Conservation (phyloP, 805 yeast genomes). For the Cyberlindnera subsufficiens region DNA sequence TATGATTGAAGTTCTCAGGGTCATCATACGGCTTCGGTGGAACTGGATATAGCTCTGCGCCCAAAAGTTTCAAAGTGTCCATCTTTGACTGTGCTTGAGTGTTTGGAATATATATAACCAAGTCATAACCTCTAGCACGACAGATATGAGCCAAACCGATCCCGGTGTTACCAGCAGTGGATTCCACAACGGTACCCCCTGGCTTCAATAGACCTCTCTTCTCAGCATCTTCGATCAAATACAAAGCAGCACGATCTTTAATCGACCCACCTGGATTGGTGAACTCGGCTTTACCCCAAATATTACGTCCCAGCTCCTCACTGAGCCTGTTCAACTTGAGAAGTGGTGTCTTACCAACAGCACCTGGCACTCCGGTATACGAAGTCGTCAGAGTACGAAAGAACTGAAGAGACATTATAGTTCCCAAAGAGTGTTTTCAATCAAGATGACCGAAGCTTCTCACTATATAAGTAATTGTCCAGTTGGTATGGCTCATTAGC, state of each 20-base stretch:
- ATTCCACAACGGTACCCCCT: conserved; percentile 88
- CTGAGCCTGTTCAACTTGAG: conserved; percentile 54
- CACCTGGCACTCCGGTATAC: conserved; percentile 58
- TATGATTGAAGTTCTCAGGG: conserved; percentile 83
- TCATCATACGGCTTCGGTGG: conserved; percentile 81
- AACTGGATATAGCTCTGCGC: conserved; percentile 85
- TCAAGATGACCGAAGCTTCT: too few species aligned
- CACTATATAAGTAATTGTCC: too few species aligned
- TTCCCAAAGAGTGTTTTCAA: neutral
- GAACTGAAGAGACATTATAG: conserved; percentile 1
- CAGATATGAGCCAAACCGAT: conserved; percentile 83
- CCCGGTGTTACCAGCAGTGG: conserved; percentile 96
- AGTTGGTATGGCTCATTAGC: too few species aligned
- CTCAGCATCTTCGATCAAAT: conserved; percentile 75
- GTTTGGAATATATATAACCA: conserved; percentile 87
- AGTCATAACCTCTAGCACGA: conserved; percentile 75
- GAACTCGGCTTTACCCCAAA: conserved; percentile 87
- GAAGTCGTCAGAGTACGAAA: conserved; percentile 32
- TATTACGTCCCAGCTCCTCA: conserved; percentile 57
- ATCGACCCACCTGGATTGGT: conserved; percentile 94
- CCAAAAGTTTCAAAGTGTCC: conserved; percentile 65
- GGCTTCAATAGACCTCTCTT: conserved; percentile 52
- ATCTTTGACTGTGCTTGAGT: conserved; percentile 81
- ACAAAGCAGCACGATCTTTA: conserved; percentile 85
- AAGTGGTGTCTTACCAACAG: conserved; percentile 92